phyloP scores from a whole-genome alignment of 345 rosid genomes.

The Populus alba region DNA sequence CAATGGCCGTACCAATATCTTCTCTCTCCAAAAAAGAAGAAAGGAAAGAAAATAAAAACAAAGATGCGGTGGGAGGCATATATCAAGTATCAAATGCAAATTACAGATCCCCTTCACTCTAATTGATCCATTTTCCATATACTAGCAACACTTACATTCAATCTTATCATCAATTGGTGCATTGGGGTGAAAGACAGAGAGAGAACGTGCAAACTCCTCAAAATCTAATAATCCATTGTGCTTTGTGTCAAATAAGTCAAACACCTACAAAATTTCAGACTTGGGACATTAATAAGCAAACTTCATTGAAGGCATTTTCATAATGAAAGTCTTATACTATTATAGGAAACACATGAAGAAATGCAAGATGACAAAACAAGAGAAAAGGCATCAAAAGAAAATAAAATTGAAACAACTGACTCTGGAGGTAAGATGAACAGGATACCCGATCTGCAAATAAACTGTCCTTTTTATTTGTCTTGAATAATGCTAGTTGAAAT shows the following conservation, averaged over 20 bases:
- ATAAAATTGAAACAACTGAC: not conserved
- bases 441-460: constrained; percentile 31
- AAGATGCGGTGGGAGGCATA: not conserved
- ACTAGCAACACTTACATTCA: constrained; percentile 20
- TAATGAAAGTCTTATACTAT: not conserved
- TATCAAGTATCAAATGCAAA: not conserved
- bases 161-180: constrained; percentile 32
- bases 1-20: not conserved
- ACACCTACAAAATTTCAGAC: constrained; percentile 14
- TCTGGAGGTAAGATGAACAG: not conserved
- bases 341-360: not conserved
- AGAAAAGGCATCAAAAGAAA: not conserved
- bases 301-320: not conserved
- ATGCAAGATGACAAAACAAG: not conserved
- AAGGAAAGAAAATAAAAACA: not conserved
- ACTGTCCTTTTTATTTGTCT: constrained; percentile 29
- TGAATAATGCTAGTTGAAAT: constrained; percentile 28
- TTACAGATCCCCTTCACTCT: not conserved
- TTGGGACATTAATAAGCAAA: not conserved
- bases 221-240: constrained; percentile 30
- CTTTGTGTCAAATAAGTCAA: constrained; percentile 33
- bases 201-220: constrained; percentile 31
- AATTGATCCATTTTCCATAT: not conserved
- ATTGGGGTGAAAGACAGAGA: constrained; percentile 30
- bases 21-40: not conserved